Percentiles rank a stretch among this genome's conserved stretches.
phyloP scores from a whole-genome alignment of 2,329 filamentous ascomycete species.

The Pseudogymnoascus sp. region DNA sequence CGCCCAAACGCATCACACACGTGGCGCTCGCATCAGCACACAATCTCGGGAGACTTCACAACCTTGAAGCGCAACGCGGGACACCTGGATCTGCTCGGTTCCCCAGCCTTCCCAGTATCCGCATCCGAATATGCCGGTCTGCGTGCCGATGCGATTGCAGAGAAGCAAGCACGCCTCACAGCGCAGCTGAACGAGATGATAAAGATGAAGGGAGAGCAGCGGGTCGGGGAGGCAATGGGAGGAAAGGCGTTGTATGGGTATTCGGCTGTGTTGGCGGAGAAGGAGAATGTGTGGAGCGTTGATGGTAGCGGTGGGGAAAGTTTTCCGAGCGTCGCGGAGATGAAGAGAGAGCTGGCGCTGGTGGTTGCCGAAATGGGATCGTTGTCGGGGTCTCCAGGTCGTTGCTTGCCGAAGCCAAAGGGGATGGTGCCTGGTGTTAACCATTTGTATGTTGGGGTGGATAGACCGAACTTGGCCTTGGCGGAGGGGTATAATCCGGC shows the following conservation, averaged over 20 bases:
- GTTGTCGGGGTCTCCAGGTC: neutral
- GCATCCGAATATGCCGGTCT: neutral
- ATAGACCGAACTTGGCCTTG: too few relatives aligned
- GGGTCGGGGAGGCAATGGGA: neutral
- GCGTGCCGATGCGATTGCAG: neutral
- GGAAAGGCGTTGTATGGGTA: neutral
- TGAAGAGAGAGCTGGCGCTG: neutral
- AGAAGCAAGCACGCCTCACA: neutral
- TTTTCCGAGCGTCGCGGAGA: neutral
- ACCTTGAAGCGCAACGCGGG: neutral
- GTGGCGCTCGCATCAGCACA: conserved; percentile 3
- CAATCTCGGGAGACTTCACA: neutral
- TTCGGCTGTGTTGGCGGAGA: neutral
- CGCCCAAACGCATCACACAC: neutral
- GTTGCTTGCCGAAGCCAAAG: neutral
- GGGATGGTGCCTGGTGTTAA: neutral
- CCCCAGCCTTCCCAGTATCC: neutral
- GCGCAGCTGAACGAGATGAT: neutral
- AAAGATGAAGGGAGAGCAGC: neutral
- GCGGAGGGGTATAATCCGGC: neutral
- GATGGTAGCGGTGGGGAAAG: neutral
- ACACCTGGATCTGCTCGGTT: neutral
- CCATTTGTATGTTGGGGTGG: neutral
- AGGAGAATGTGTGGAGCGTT: neutral
- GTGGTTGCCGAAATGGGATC: neutral